phyloP scores from a whole-genome alignment of 164 flowering plant species.

The Cinnamomum chago region DNA sequence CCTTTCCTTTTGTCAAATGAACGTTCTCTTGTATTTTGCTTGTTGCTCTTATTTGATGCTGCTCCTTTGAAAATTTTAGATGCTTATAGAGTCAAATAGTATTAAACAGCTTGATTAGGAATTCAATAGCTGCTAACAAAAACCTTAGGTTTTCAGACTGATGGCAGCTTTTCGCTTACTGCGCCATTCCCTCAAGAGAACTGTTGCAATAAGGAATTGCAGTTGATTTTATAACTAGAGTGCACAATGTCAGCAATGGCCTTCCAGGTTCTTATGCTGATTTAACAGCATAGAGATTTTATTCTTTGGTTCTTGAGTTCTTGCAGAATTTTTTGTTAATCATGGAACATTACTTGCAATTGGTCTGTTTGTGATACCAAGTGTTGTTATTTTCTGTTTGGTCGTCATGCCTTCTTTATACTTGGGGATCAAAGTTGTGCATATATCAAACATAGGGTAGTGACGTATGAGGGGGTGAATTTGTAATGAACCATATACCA shows the following conservation, averaged over 20 bases:
- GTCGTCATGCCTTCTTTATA: background rate
- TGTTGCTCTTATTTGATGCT: background rate
- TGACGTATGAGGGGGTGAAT: too few species aligned
- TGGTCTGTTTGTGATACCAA: background rate
- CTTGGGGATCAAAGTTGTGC: background rate
- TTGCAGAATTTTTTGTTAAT: background rate
- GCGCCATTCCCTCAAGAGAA: background rate
- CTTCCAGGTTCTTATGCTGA: background rate
- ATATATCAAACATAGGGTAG: too few species aligned
- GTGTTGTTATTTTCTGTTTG: background rate
- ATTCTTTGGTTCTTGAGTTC: background rate
- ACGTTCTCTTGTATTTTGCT: background rate
- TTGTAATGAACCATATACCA: too few species aligned
- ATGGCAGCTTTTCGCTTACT: background rate
- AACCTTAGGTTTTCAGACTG: background rate
- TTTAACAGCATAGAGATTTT: background rate
- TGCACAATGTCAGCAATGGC: background rate
- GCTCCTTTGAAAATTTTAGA: background rate
- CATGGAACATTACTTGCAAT: background rate
- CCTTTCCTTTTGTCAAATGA: background rate
- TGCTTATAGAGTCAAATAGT: background rate
- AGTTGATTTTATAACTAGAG: background rate
- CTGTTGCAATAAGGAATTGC: background rate
- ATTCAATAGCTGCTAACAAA: background rate
- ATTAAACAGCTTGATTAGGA: background rate